Base-by-base conservation (phyloP, 139 green algal genomes). In the Medakamo hakoo region DNA sequence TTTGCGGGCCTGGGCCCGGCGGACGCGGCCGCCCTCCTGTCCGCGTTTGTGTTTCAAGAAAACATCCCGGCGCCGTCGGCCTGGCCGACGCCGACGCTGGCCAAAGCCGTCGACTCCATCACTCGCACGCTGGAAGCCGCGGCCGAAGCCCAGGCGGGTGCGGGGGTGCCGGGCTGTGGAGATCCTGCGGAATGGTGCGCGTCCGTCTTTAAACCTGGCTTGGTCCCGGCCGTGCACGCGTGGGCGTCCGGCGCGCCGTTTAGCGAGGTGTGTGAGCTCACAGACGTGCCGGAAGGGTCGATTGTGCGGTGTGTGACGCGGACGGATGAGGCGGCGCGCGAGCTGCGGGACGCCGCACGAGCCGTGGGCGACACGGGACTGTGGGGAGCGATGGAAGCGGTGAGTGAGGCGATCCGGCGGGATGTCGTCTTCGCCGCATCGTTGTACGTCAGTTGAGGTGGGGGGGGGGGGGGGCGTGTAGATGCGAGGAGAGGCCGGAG, bases 401-500 rank as follows among this genome's bases (percentile, higher is more conserved):
- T 91, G 0, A 89, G 77, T 2, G 69, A 74, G 0, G 62, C 70
- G 28, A 97, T 99, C 66, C 95, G 95, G 80, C 62, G 93, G 0
- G 93, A 99, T 73, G 90, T 99, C 63, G 79, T 98, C 52, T 98
- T 98, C 75, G 87, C 86, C 20, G 91, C 84, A 1, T 86, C 67
- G 23, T 74, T 99, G 22, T 99, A 99, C 64, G 74, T 98, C 3
- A 71, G 81, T 1, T 95, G 65, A 73, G 18, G 32, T 31, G 57
- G 4, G 55, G n/a, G n/a, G n/a, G n/a, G n/a, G n/a, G n/a, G n/a
- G n/a, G n/a, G n/a, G n/a, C n/a, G n/a, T n/a, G n/a, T n/a, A n/a
- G n/a, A n/a, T n/a, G n/a, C n/a, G n/a, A n/a, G n/a, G n/a, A n/a
- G n/a, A n/a, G n/a, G n/a, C n/a, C n/a, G n/a, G n/a, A n/a, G n/a